phyloP scores from a whole-genome alignment of 2,329 filamentous ascomycete species.

The Beauveria rudraprayagi region DNA sequence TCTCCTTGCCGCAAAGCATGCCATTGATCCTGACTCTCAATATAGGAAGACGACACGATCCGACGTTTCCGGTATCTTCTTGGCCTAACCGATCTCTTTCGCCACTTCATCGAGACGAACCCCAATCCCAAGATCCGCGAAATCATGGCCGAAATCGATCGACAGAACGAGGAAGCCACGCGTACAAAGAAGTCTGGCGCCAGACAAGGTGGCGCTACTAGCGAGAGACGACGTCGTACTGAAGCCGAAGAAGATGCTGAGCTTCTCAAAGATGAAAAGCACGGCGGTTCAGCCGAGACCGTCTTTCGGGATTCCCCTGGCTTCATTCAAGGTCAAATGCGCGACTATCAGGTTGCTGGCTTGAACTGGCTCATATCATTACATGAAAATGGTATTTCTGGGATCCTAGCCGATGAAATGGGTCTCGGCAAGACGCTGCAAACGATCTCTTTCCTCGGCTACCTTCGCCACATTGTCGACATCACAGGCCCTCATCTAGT shows the following conservation, averaged over 20 bases:
- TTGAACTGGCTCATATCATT: constrained; percentile 97
- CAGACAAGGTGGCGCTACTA: constrained; percentile 77
- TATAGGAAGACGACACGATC: constrained; percentile 86
- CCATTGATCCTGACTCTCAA: constrained; percentile 3
- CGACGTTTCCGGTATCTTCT: constrained; percentile 90
- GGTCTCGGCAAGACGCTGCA: constrained; percentile 95
- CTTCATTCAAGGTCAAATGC: constrained; percentile 85
- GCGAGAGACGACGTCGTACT: constrained; percentile 73
- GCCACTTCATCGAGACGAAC: constrained; percentile 97
- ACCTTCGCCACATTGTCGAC: constrained; percentile 81
- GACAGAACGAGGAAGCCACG: constrained; percentile 71
- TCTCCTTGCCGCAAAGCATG: not conserved
- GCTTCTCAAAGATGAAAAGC: constrained; percentile 75
- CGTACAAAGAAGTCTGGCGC: constrained; percentile 65
- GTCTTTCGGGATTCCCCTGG: constrained; percentile 89
- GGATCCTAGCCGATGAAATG: constrained; percentile 97
- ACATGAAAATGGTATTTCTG: constrained; percentile 97
- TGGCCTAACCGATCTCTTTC: constrained; percentile 91
- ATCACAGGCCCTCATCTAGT: constrained; percentile 89
- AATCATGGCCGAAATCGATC: constrained; percentile 89
- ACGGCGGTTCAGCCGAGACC: constrained; percentile 75
- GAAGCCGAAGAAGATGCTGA: constrained; percentile 98
- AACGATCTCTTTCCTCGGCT: constrained; percentile 94
- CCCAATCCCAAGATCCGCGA: constrained; percentile 91
- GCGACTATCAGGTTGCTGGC: constrained; percentile 92